Evolutionary conservation across 2,329 filamentous ascomycete genomes (phyloP).

Genomic region (Claviceps arundinis): DNA sequence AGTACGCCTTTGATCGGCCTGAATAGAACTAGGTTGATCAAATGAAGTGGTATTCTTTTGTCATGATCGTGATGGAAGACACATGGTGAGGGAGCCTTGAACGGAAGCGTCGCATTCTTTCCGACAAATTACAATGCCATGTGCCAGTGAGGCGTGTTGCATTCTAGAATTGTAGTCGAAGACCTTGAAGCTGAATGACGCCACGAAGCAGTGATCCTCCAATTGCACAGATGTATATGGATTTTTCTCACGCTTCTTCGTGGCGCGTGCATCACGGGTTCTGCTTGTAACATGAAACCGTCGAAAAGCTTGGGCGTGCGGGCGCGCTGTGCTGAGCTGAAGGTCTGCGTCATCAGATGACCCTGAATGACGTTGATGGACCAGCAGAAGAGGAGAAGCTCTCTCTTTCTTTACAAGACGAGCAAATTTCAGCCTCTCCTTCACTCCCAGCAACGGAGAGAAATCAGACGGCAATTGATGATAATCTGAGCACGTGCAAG

Average conservation of each 20-base stretch:
- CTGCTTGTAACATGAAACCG: no score
- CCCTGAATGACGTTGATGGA: no score
- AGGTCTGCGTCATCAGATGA: no score
- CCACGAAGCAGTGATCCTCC: not conserved
- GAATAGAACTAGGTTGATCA: no score
- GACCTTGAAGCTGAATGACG: not conserved
- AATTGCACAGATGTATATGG: not conserved
- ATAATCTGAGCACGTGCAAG: not conserved
- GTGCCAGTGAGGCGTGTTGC: not conserved
- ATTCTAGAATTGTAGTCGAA: not conserved
- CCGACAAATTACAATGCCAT: not conserved
- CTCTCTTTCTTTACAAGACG: not conserved
- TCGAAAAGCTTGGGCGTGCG: no score
- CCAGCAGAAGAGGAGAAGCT: not conserved
- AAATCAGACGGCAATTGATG: not conserved
- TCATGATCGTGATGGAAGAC: no score
- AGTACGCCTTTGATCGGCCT: no score
- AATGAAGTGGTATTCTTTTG: no score
- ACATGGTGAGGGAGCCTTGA: no score
- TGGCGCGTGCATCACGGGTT: no score
- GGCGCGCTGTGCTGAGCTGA: no score
- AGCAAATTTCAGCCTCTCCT: not conserved
- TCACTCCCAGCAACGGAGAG: not conserved
- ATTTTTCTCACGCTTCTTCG: not conserved
- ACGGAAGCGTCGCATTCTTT: not conserved